Evolutionary conservation across 768 basidiomycete species (phyloP).

Genomic region (Ramaria rubella): DNA sequence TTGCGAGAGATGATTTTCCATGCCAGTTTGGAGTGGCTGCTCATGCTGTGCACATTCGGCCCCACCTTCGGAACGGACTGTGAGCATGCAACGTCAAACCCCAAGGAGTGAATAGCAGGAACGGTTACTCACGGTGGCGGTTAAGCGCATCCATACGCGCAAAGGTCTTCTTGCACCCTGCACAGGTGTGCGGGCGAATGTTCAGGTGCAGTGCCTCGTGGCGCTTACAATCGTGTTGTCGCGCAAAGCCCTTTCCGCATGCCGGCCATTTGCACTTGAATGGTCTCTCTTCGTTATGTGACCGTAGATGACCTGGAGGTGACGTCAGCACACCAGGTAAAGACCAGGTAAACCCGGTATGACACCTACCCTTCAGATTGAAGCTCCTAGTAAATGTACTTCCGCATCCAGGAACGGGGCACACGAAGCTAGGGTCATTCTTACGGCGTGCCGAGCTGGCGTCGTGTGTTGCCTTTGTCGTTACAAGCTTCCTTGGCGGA

Average conservation of each 20-base stretch:
- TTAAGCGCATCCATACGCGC: conserved; percentile 94
- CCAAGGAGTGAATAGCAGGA: neutral
- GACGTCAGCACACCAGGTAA: neutral
- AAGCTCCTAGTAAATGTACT: conserved; percentile 90
- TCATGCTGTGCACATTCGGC: conserved; percentile 59
- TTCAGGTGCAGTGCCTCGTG: conserved; percentile 94
- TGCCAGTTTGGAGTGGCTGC: conserved; percentile 17
- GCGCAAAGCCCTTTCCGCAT: conserved; percentile 88
- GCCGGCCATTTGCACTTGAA: conserved; percentile 95
- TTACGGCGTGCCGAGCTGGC: conserved; percentile 82
- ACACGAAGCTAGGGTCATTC: conserved; percentile 80
- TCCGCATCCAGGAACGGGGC: conserved; percentile 76
- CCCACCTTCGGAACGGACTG: conserved; percentile 78
- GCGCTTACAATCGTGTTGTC: conserved; percentile 94
- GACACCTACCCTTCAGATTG: conserved; percentile 70
- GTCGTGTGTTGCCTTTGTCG: conserved; percentile 82
- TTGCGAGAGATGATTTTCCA: neutral
- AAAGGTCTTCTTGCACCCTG: conserved; percentile 90
- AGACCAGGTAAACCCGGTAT: conserved; percentile 6
- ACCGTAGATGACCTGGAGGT: conserved; percentile 76
- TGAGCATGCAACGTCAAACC: conserved; percentile 1
- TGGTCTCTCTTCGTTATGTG: conserved; percentile 91
- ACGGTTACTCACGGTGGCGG: conserved; percentile 68
- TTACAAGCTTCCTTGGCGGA: conserved; percentile 75
- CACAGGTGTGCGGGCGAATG: conserved; percentile 86